Base-by-base conservation (phyloP, 116 monocot genomes). In the Phalaenopsis hybrid region DNA sequence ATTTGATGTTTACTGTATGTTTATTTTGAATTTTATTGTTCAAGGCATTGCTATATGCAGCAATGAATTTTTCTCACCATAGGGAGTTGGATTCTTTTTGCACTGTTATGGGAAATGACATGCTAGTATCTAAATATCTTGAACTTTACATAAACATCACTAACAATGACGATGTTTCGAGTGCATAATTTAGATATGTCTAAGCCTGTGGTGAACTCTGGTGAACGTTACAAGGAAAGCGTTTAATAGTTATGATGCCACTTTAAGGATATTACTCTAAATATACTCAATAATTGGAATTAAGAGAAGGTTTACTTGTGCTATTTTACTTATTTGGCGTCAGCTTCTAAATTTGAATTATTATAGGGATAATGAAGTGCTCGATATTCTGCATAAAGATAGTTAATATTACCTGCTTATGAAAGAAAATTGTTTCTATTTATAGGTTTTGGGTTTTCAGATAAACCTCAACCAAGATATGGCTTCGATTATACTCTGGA, bases 381-480 rank as follows among this genome's bases (percentile, higher is more conserved):
- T 72, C 13, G 6, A 58, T 28, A 10, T 79, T 21, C 12, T 79
- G 37, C 46, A 49, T 44, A 80, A 10, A n/a, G 25, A 68, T 49
- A 25, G 65, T 23, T 80, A 44, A 11, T 50, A 33, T 75, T 41
- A 57, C 16, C 31, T 33, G 4, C 63, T 87, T 75, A 81, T 25
- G 33, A 63, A 46, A 8, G 28, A 45, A 69, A 55, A 20, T 73
- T 70, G 33, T 23, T 75, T 76, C 63, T 85, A 18, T 79, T 84
- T 80, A 63, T 85, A 96, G 96, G 96, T 81, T 96, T 96, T 88
- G 96, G 96, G 46, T 96, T 94, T 85, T 94, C 94, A 45, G 96
- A 96, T 80, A 96, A 96, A 88, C 96, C 96, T 81, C 96, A 96
- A 74, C 96, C 96, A 81, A 89, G 87, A 81, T 96, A 94, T 88